These are phyloP conservation scores for Brassica napus DNA, from an alignment of 345 rosid genomes.

Conservation along the genomic window DNA sequence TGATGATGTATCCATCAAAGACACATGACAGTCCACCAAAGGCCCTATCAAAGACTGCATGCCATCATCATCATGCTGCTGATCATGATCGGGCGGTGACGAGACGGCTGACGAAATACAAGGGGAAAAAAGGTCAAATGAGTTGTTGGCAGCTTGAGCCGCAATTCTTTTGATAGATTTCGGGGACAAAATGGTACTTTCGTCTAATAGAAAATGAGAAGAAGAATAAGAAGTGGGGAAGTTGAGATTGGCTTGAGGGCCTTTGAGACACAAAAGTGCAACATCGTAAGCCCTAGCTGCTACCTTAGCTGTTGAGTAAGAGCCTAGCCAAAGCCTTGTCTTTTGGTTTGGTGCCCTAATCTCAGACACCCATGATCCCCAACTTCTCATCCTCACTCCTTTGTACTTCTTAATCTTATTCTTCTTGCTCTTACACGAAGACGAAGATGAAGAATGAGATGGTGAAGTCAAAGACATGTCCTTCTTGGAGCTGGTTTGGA, in stretches of 20 bases:
- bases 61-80: slow-evolving; percentile 3
- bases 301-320: slow-evolving; percentile 91
- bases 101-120: slow-evolving; percentile 32
- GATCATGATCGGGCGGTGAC: slow-evolving; percentile 39
- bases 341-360: slow-evolving; percentile 96
- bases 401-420: slow-evolving; percentile 67
- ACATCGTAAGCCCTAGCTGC: slow-evolving; percentile 99
- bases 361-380: slow-evolving; percentile 99
- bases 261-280: slow-evolving; percentile 89
- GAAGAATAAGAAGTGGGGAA: slow-evolving; percentile 54
- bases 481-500: not conserved
- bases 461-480: not conserved
- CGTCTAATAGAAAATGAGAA: slow-evolving; percentile 33
- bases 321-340: slow-evolving; percentile 95
- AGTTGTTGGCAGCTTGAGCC: slow-evolving; percentile 62
- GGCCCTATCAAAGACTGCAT: slow-evolving; percentile 44
- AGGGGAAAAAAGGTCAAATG: slow-evolving; percentile 22
- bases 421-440: slow-evolving; percentile 47
- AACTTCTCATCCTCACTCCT: slow-evolving; percentile 97
- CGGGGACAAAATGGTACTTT: slow-evolving; percentile 62
- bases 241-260: slow-evolving; percentile 81
- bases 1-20: slow-evolving; percentile 42
- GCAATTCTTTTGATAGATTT: slow-evolving; percentile 88
- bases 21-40: slow-evolving; percentile 29
- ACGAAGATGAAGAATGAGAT: not conserved